Base-by-base conservation (phyloP, 225 moss, liverwort and hornwort genomes). In the Thuidium tamariscinum region DNA sequence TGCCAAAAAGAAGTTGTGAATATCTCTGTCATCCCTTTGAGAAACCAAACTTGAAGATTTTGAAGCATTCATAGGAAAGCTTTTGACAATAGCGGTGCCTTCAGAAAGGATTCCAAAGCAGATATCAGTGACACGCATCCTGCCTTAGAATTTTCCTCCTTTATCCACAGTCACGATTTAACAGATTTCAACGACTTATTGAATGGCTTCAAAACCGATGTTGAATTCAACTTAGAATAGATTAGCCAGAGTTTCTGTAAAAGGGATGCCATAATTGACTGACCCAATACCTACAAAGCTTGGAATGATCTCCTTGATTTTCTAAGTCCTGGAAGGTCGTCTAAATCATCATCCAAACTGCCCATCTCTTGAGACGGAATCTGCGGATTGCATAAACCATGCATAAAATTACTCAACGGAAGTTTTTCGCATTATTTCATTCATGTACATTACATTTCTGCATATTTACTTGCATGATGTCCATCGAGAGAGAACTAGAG, bases 351-450 rank as follows among this genome's bases (percentile, higher is more conserved):
- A 87, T 97, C 96, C 84, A 96, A 89, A 88, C 91, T 92, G 78
- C 91, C 97, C 97, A 96, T 97, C 88, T 96, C 96, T 59, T 92
- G 93, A n/a, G 95, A 96, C 14, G 96, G 97, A 85, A 97, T 87
- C 97, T 97, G 94, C 83, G 59, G 57, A 52, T 59, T 67, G 72
- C 34, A 80, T 23, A 62, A 32, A 69, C 74, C 80, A 81, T 27
- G 26, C 74, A 69, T 48, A 63, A 74, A 56, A 57, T 85, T 85
- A 73, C 46, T 54, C 27, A 27, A 85, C 7, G 10, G 39, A 82
- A 72, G 36, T 21, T 37, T 39, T 76, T 81, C 60, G 26, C 63
- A 77, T 42, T 41, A 71, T 34, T 77, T 34, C 18, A 49, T 66
- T 72, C 30, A 20, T 56, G 64, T 68, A 59, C 74, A 57, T 16